These are phyloP conservation scores for Amphirosellinia nigrospora DNA, from an alignment of 495 filamentous ascomycete species.

Conservation along the genomic window DNA sequence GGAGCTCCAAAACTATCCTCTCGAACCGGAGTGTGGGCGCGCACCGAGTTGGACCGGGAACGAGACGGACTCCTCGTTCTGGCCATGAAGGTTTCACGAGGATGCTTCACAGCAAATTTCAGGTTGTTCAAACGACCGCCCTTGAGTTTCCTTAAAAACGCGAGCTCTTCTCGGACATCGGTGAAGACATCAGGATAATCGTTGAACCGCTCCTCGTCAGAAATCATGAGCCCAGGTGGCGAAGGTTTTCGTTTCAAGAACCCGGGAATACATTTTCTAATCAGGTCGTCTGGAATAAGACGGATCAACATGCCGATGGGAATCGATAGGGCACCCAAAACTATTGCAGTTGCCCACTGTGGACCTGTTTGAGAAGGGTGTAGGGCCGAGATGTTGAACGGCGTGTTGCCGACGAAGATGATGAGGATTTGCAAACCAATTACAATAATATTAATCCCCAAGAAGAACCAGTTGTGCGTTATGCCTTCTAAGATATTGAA, in stretches of 20 bases:
- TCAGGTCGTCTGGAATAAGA: slow-evolving; percentile 57
- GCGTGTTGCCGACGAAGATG: slow-evolving; percentile 73
- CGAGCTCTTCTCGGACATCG: slow-evolving; percentile 80
- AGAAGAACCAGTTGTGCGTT: slow-evolving; percentile 77
- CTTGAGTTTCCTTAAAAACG: slow-evolving; percentile 88
- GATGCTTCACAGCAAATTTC: slow-evolving; percentile 82
- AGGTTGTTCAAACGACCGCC: slow-evolving; percentile 89
- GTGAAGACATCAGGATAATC: slow-evolving; percentile 75
- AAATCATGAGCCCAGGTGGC: slow-evolving; percentile 62
- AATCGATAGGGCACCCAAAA: slow-evolving; percentile 73
- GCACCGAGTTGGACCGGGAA: slow-evolving; percentile 70
- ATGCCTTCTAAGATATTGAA: slow-evolving; percentile 91
- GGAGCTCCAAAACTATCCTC: slow-evolving; percentile 58
- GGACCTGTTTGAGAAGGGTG: slow-evolving; percentile 57
- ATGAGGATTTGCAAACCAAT: slow-evolving; percentile 81
- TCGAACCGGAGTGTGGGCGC: slow-evolving; percentile 65
- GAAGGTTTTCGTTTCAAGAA: slow-evolving; percentile 68
- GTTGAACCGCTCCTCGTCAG: slow-evolving; percentile 72
- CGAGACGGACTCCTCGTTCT: slow-evolving; percentile 76
- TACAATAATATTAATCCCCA: slow-evolving; percentile 82
- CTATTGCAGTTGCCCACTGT: slow-evolving; percentile 80
- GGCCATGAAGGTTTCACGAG: slow-evolving; percentile 72
- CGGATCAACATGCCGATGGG: slow-evolving; percentile 76
- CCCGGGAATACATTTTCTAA: slow-evolving; percentile 71
- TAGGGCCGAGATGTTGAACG: slow-evolving; percentile 69